Evolutionary conservation across 306 rosid species (phyloP).

Genomic region (Glycyrrhiza uralensis): DNA sequence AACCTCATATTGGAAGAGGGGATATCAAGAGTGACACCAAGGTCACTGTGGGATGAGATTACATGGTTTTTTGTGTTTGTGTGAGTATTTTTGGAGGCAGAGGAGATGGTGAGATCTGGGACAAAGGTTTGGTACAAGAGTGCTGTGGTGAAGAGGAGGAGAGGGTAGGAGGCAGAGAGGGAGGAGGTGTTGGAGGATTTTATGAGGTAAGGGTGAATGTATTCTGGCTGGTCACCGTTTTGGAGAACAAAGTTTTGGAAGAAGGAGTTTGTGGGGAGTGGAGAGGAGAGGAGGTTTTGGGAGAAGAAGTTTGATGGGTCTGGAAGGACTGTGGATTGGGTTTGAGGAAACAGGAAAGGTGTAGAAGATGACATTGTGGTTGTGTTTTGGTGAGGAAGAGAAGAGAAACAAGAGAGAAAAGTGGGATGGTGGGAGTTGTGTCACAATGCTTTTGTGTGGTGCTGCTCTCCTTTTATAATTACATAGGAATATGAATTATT

Average conservation of each 20-base stretch:
- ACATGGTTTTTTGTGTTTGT: slow-evolving; percentile 35
- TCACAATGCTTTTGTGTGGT: neutral
- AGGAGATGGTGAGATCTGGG: slow-evolving; percentile 66
- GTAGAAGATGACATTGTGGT: slow-evolving; percentile 13
- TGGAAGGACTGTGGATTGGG: slow-evolving; percentile 62
- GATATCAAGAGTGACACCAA: slow-evolving; percentile 64
- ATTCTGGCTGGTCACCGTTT: slow-evolving; percentile 73
- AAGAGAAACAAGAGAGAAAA: too few relatives aligned
- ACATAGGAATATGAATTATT: too few relatives aligned
- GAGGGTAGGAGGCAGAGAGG: slow-evolving; percentile 61
- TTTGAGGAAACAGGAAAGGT: slow-evolving; percentile 63
- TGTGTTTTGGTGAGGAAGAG: neutral
- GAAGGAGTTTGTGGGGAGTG: slow-evolving; percentile 84
- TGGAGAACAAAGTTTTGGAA: slow-evolving; percentile 71
- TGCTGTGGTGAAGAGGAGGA: slow-evolving; percentile 47
- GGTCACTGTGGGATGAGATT: slow-evolving; percentile 63
- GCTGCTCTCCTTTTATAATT: neutral
- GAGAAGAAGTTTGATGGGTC: slow-evolving; percentile 77
- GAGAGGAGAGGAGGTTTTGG: slow-evolving; percentile 50
- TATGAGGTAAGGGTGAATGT: slow-evolving; percentile 75
- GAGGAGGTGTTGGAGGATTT: slow-evolving; percentile 55
- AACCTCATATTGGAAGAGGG: slow-evolving; percentile 65
- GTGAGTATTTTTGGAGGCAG: slow-evolving; percentile 15
- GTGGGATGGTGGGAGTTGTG: neutral
- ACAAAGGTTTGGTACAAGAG: slow-evolving; percentile 55